These are phyloP conservation scores for Cladosporium colombiae DNA, from an alignment of 2,329 filamentous ascomycete species.

Conservation along the genomic window DNA sequence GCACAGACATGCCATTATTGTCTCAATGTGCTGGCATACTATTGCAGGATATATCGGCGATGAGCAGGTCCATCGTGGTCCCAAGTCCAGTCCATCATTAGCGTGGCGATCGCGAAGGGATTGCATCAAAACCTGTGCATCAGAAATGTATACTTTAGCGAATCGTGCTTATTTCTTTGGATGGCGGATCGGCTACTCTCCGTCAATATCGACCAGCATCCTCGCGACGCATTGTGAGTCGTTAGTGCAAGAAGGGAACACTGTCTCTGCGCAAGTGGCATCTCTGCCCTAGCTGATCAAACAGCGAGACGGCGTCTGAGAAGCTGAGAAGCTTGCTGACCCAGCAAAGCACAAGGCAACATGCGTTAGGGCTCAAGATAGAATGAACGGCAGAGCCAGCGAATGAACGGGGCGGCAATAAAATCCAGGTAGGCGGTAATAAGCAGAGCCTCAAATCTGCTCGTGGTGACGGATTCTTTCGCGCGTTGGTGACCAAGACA, in stretches of 20 bases:
- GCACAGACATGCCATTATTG: not conserved
- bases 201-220: not conserved
- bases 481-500: not conserved
- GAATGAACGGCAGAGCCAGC: not conserved
- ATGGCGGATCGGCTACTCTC: not conserved
- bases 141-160: not conserved
- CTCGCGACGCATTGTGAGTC: not conserved
- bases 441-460: conserved; percentile 9
- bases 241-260: not conserved
- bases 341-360: not conserved
- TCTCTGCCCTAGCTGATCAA: not conserved
- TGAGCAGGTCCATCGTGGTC: not conserved
- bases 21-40: not conserved
- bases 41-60: not conserved
- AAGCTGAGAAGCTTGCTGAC: not conserved
- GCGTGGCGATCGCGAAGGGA: not conserved
- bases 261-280: not conserved
- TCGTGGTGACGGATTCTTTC: not conserved
- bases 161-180: not conserved
- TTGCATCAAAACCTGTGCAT: not conserved
- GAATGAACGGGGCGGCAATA: not conserved
- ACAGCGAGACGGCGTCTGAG: not conserved
- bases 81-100: not conserved
- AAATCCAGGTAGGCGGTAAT: conserved; percentile 5
- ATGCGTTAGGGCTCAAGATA: not conserved